Evolutionary conservation across 1,284 basidiomycete species (phyloP).

Genomic region (Cutaneotrichosporon dermatis): DNA sequence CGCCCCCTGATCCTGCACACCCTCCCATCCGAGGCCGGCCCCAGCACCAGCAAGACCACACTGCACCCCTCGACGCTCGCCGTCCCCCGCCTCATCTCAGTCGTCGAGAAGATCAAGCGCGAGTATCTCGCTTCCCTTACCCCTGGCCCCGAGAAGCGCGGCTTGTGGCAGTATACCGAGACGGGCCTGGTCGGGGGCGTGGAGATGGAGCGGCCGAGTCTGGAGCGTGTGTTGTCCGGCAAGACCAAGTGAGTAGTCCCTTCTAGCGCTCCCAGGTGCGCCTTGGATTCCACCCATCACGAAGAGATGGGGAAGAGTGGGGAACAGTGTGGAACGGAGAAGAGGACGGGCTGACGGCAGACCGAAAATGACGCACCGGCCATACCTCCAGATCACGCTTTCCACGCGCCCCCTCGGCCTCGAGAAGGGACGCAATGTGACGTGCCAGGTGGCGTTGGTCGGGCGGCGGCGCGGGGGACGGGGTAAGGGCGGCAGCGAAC

Average conservation of each 20-base stretch:
- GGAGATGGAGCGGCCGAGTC: constrained; percentile 30
- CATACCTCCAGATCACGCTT: constrained; percentile 71
- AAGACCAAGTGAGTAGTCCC: constrained; percentile 58
- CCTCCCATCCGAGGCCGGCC: constrained; percentile 48
- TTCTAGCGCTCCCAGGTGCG: too few relatives aligned
- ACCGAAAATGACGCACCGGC: constrained; percentile 59
- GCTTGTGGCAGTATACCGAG: constrained; percentile 77
- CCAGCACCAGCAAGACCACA: constrained; percentile 12
- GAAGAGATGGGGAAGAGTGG: too few relatives aligned
- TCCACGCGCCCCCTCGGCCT: constrained; percentile 55
- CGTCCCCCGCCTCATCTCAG: constrained; percentile 65
- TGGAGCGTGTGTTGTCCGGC: constrained; percentile 46
- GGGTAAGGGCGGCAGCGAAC: background rate
- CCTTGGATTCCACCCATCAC: too few relatives aligned
- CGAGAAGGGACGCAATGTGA: constrained; percentile 27
- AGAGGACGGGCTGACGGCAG: constrained; percentile 48
- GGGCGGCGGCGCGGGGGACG: background rate
- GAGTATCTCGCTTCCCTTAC: constrained; percentile 53
- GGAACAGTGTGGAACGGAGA: background rate
- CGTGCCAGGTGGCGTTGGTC: constrained; percentile 21
- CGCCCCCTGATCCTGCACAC: constrained; percentile 65
- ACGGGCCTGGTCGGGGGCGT: constrained; percentile 55
- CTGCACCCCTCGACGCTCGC: constrained; percentile 50
- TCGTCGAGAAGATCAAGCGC: constrained; percentile 78
- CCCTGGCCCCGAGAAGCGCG: constrained; percentile 24